These are phyloP conservation scores for Voacanga thouarsii DNA, from an alignment of 257 asterid genomes.

Conservation along the genomic window DNA sequence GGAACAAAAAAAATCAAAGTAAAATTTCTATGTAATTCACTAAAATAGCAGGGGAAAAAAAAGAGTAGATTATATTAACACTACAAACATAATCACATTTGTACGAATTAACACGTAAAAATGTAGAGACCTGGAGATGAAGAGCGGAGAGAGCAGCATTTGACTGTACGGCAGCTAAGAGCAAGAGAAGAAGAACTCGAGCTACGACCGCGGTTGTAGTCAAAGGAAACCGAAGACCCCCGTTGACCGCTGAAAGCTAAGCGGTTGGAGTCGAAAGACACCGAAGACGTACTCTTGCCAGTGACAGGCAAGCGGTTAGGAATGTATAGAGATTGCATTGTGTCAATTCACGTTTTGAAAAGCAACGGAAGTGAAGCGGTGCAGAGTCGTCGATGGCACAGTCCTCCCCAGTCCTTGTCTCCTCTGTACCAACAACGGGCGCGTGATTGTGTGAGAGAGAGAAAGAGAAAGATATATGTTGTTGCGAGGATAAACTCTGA, in stretches of 20 bases:
- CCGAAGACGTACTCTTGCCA: constrained; percentile 6
- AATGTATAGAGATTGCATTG: constrained; percentile 42
- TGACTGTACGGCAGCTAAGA: constrained; percentile 28
- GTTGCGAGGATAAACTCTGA: neutral
- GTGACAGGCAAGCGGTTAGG: constrained; percentile 29
- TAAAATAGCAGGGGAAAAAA: too few relatives aligned
- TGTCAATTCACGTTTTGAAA: neutral
- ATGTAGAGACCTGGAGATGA: constrained; percentile 38
- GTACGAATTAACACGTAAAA: neutral
- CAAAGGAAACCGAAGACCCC: constrained; percentile 19
- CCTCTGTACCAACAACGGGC: neutral
- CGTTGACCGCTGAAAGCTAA: constrained; percentile 10
- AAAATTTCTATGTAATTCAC: neutral
- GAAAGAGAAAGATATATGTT: neutral
- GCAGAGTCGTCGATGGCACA: neutral
- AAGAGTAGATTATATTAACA: neutral
- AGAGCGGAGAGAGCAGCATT: constrained; percentile 38
- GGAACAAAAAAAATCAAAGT: neutral
- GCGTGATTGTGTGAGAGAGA: neutral
- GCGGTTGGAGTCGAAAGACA: constrained; percentile 9
- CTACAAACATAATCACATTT: neutral
- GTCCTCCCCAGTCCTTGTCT: neutral
- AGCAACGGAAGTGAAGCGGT: neutral
- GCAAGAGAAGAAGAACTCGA: constrained; percentile 22
- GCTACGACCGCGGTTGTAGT: constrained; percentile 19